Conservation (phyloP, 306 rosid genomes). For the Prunus davidiana region DNA sequence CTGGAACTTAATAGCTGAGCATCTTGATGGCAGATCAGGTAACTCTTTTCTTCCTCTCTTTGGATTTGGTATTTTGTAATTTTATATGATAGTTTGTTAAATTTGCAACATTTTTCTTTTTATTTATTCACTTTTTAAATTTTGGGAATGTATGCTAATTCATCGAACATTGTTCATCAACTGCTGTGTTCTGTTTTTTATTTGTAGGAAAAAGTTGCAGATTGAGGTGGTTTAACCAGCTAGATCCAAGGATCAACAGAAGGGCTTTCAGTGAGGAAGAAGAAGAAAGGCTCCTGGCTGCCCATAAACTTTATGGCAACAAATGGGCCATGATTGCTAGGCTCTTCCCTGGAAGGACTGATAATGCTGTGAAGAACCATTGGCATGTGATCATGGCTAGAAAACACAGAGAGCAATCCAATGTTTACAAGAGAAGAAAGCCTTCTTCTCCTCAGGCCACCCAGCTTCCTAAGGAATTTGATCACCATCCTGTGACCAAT, state of each 20-base stretch:
- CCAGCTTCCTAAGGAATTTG: constrained; percentile 15
- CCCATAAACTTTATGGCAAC: constrained; percentile 73
- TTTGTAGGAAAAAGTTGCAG: constrained; percentile 85
- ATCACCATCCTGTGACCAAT: constrained; percentile 24
- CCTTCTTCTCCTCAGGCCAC: constrained; percentile 19
- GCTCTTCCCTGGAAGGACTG: constrained; percentile 89
- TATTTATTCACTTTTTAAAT: background rate
- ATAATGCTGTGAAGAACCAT: constrained; percentile 92
- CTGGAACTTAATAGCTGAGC: constrained; percentile 86
- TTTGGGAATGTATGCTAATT: background rate
- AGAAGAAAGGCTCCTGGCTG: constrained; percentile 62
- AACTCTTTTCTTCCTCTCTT: background rate
- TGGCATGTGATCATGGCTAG: constrained; percentile 95
- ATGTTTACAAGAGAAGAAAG: constrained; percentile 55
- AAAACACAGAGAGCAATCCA: constrained; percentile 61
- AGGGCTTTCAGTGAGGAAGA: constrained; percentile 70
- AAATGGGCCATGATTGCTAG: constrained; percentile 90
- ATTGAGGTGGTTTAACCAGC: constrained; percentile 92
- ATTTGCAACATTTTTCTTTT: background rate
- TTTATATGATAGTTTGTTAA: background rate
- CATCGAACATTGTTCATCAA: background rate
- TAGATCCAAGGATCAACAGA: constrained; percentile 80
- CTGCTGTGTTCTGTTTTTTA: background rate
- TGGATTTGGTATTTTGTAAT: background rate
- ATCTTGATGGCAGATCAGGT: constrained; percentile 92